Conservation (phyloP, 495 filamentous ascomycete species). For the Polyplosphaeria fusca region DNA sequence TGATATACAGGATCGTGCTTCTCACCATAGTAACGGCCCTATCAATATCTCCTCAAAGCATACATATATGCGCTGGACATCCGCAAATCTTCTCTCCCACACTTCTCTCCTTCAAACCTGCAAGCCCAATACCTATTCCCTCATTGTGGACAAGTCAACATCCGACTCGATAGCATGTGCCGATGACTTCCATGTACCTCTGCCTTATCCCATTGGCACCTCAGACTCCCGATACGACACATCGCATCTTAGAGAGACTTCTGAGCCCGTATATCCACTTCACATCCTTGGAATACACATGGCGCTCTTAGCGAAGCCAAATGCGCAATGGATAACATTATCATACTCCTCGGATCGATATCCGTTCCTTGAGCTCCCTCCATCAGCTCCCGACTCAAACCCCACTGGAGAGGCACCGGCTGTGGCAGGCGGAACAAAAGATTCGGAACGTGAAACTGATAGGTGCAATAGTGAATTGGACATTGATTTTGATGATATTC, state of each 20-base stretch:
- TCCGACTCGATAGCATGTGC: constrained; percentile 35
- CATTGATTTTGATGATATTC: constrained; percentile 23
- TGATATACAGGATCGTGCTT: neutral
- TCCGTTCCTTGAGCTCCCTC: constrained; percentile 20
- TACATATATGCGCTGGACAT: constrained; percentile 31
- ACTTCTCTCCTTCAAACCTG: constrained; percentile 20
- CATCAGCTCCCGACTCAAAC: neutral
- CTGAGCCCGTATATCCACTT: constrained; percentile 21
- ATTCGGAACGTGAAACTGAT: neutral
- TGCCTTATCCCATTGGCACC: constrained; percentile 21
- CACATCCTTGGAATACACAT: constrained; percentile 30
- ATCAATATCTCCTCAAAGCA: neutral
- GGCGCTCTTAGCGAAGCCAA: constrained; percentile 23
- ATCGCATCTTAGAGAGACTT: neutral
- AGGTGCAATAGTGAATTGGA: constrained; percentile 6
- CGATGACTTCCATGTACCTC: constrained; percentile 21
- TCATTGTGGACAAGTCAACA: constrained; percentile 35
- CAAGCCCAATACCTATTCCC: constrained; percentile 16
- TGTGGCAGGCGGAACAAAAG: neutral
- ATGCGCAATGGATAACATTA: constrained; percentile 29
- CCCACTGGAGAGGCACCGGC: neutral
- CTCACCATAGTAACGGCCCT: neutral
- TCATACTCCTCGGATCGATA: constrained; percentile 32
- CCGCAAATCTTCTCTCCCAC: constrained; percentile 28
- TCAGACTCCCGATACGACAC: neutral